These are phyloP conservation scores for Cornus controversa DNA, from an alignment of 148 eudicot species.

Conservation along the genomic window DNA sequence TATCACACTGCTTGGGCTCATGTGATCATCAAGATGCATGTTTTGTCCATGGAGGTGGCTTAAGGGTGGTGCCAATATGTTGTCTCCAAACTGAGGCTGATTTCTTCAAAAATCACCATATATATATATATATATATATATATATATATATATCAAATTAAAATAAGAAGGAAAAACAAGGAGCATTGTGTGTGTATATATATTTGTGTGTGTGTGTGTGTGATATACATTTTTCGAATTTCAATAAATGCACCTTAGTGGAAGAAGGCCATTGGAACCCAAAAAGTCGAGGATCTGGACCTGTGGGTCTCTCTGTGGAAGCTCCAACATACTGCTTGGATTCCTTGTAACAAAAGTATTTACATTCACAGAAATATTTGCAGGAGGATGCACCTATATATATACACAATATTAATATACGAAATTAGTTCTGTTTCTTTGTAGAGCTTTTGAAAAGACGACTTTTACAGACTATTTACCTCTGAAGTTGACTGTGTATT, in stretches of 20 bases:
- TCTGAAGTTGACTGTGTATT: conserved; percentile 24
- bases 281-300: conserved; percentile 39
- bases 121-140: too few species aligned
- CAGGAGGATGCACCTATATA: conserved; percentile 21
- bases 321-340: conserved; percentile 31
- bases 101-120: background rate
- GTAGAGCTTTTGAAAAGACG: too few species aligned
- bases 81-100: conserved; percentile 15
- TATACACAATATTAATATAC: background rate
- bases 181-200: too few species aligned
- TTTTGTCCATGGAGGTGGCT: conserved; percentile 21
- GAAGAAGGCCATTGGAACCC: conserved; percentile 48
- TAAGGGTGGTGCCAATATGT: conserved; percentile 15
- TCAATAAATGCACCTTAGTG: conserved; percentile 26
- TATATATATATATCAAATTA: too few species aligned
- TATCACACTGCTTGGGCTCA: conserved; percentile 30
- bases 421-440: too few species aligned
- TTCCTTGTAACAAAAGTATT: conserved; percentile 21
- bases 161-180: too few species aligned
- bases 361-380: conserved; percentile 6
- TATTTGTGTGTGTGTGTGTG: background rate
- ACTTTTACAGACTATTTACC: conserved; percentile 22
- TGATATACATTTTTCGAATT: background rate
- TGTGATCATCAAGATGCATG: conserved; percentile 24
- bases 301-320: conserved; percentile 47